Evolutionary conservation across 2,329 filamentous ascomycete species (phyloP).

Genomic region (Ceratocystiopsis minuta): DNA sequence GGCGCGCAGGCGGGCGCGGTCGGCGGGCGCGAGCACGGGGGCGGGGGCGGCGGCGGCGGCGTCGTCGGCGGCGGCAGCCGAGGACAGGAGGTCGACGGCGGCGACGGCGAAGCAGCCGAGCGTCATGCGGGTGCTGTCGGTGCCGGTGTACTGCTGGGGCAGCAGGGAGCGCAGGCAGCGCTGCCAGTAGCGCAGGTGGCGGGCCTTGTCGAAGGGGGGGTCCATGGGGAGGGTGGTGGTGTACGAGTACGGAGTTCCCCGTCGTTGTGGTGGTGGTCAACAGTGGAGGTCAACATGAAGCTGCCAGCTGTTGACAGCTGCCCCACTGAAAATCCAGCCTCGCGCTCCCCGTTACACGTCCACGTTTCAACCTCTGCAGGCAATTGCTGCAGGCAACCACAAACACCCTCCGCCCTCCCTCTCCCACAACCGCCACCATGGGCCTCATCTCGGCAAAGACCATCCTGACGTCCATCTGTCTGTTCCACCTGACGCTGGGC

Average conservation of each 20-base stretch:
- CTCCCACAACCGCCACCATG: conserved; percentile 34
- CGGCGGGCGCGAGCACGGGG: conserved; percentile 25
- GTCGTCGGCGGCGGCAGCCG: conserved; percentile 7
- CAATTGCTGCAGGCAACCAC: too few relatives aligned
- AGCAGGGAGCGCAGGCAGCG: conserved; percentile 70
- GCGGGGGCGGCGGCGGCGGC: not conserved
- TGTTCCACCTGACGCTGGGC: conserved; percentile 71
- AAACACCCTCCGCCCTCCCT: too few relatives aligned
- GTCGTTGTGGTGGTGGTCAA: too few relatives aligned
- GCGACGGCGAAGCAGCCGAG: conserved; percentile 80
- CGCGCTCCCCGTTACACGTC: not conserved
- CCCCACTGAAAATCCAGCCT: too few relatives aligned
- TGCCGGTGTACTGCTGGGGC: conserved; percentile 67
- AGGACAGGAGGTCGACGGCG: conserved; percentile 63
- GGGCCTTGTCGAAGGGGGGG: conserved; percentile 34
- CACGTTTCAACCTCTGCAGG: not conserved
- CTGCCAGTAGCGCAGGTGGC: conserved; percentile 82
- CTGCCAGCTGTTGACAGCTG: too few relatives aligned
- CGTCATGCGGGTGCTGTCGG: conserved; percentile 79
- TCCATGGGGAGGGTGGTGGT: conserved; percentile 4
- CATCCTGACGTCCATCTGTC: conserved; percentile 62
- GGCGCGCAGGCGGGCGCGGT: conserved; percentile 30
- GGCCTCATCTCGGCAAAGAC: conserved; percentile 62
- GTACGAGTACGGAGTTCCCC: too few relatives aligned
- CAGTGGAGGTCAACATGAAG: too few relatives aligned